Base-by-base conservation (phyloP, 2,329 filamentous ascomycete species). In the Pseudonectria foliicola region DNA sequence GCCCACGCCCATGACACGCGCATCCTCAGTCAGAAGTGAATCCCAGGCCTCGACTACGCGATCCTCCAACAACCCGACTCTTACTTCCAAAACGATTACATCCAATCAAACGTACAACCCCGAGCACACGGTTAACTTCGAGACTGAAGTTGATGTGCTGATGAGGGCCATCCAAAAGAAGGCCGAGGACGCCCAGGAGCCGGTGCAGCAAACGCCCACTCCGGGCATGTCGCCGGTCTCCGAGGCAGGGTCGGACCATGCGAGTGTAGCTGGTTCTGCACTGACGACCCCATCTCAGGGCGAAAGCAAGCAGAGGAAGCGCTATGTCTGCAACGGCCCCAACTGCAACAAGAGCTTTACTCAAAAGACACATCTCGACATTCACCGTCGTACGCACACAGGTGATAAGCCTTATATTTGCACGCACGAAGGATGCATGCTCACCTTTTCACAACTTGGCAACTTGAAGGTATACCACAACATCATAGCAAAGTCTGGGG, bases 361-460 rank as follows among this genome's bases (percentile, higher is more conserved):
- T 40, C 90, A 96, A 56, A 94, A 90, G 63, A 95, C 89, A 2
- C 90, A 96, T 51, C 72, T 95, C 10, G 84, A 92, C 42, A 95
- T 93, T 31, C 92, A 98, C 59, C 80, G 77, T 29, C 75, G 89
- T 45, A 82, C 84, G 4, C 92, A 98, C 60, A 95, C 86, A 3
- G 92, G 92, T 12, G 79, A 84, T 35, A 92, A 88, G 57, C 90
- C 90, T 40, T 95, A 90, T 57, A 57, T 71, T 13, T 94, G 87
- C 66, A 80, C 77, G 44, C 73, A 84, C 45, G 72, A 77, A 3
- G 72, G 73, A 5, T 96, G 90, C 57, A 78, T 77, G 15, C 80
- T 86, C 49, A 73, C 77, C 10, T 96, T 96, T 58, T 92, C 86
- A 11, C 90, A 95, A 59, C 71, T 86, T 7, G 90, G 90, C 10